Base-by-base conservation (phyloP, 1,139 yeast genomes). In the Magnusiomyces paraingens region DNA sequence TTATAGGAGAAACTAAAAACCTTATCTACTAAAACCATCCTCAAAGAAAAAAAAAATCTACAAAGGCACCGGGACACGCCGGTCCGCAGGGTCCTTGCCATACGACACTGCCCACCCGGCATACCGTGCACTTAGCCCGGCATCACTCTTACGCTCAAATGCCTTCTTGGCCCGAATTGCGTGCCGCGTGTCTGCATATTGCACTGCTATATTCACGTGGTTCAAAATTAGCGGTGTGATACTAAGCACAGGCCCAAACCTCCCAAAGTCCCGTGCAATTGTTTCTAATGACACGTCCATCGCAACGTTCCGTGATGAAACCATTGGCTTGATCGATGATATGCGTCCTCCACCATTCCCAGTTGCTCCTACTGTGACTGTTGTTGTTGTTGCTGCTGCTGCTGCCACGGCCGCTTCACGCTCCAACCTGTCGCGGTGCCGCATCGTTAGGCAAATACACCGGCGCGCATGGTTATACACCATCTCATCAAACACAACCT, bases 31-130 rank as follows among this genome's bases (percentile, higher is more conserved):
- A 17, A n/a, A 14, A 21, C 12, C 6, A 41, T 14, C 12, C 40
- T 20, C 42, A 42, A 32, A 29, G 4, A 38, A 20, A 29, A 11
- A 36, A 11, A 18, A 4, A n/a, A 43, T 14, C 39, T 39, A 53
- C n/a, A 59, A 45, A 3, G 57, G 42, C 1, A 58, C 53, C 4
- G 64, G 64, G 58, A 80, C 76, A 3, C 79, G 82, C 57, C 72
- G 73, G 59, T 85, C 93, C 5, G 88, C 75, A 1, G 81, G 79
- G 65, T 87, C 95, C 52, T 76, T 77, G 0, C 86, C 89, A 63
- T 80, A 87, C 78, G 82, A 77, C 2, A 84, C 69, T 11, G 73
- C 68, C 94, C 95, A 87, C 6, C 72, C 78, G 8, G 67, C 67
- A 62, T 82, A 86, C 59, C 76, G 80, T n/a, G 61, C 41, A 10